Evolutionary conservation across 805 yeast species (phyloP).

Genomic region (Diddensiella caesifluorescens): DNA sequence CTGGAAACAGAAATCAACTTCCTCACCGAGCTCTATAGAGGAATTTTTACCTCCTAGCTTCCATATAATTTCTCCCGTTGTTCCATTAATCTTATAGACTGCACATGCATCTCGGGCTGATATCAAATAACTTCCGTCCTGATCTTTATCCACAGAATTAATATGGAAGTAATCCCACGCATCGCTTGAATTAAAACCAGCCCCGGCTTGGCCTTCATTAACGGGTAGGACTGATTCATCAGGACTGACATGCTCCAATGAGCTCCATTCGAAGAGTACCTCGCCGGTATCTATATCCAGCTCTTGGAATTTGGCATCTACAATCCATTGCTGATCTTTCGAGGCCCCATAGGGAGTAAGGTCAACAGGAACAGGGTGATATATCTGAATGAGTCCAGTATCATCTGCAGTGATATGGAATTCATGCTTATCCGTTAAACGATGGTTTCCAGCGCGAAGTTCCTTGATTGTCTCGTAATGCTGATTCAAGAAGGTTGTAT

Average conservation of each 20-base stretch:
- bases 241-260: conserved; percentile 12
- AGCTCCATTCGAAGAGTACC: conserved; percentile 14
- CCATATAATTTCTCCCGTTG: conserved; percentile 14
- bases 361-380: conserved; percentile 12
- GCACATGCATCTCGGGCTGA: conserved; percentile 17
- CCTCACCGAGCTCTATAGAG: conserved; percentile 8
- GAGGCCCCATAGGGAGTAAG: conserved; percentile 9
- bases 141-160: conserved; percentile 15
- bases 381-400: conserved; percentile 10
- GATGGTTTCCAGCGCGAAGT: conserved; percentile 12
- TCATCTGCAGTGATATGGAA: conserved; percentile 7
- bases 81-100: conserved; percentile 12
- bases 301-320: conserved; percentile 12
- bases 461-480: conserved; percentile 12
- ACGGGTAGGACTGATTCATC: conserved; percentile 12
- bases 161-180: conserved; percentile 17
- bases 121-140: conserved; percentile 9
- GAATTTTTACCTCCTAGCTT: conserved; percentile 13
- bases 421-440: conserved; percentile 13
- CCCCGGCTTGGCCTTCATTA: conserved; percentile 13
- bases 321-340: conserved; percentile 11
- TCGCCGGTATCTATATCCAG: conserved; percentile 14
- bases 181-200: conserved; percentile 13
- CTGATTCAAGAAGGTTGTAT: conserved; percentile 11
- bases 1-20: conserved; percentile 13